Base-by-base conservation (phyloP, 352 stramenopile species). In the Phytopythium ostracodes region DNA sequence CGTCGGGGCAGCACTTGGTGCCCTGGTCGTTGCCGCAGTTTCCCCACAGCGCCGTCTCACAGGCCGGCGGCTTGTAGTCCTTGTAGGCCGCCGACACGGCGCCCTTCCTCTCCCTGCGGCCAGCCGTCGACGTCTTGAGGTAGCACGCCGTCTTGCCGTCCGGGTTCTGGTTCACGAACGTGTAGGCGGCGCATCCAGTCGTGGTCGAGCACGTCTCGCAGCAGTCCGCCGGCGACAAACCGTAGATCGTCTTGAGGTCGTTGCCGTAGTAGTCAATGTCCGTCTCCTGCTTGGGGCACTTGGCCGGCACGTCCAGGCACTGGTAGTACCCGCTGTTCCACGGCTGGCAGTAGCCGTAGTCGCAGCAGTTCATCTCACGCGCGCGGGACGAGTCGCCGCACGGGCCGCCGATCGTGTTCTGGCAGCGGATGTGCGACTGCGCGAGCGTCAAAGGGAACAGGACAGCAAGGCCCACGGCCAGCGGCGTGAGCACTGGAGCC, bases 281-380 rank as follows among this genome's bases (percentile, higher is more conserved):
- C 7, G 75, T 77, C 53, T 84, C 74, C 56, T 84, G 72, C 0
- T 36, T 65, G 1, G 68, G 62, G 35, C 78, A 88, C 17, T 69
- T 66, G 15, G 50, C 44, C 9, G 70, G 76, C 15, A 59, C 67
- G 56, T 63, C 50, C 20, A 84, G 51, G 57, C 78, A 88, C 50
- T 88, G 78, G 66, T 87, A 87, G 72, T 88, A 88, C 9, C 64
- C 60, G 0, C 60, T 63, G 61, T 87, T 86, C 74, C 80, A 88
- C 57, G 80, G 80, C 68, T 87, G 77, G 66, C 79, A 89, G 67
- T 84, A 89, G 31, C 70, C 68, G 33, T 75, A 68, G 62, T 77
- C 67, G 51, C 69, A 78, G 60, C 77, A 87, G 43, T 74, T 75
- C 40, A 58, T 63, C 50, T 76, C 71, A 12, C 67, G 61, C 8